These are phyloP conservation scores for Borealophlyctis nickersoniae DNA, from an alignment of 192 early-diverging fungal genomes.

Conservation along the genomic window DNA sequence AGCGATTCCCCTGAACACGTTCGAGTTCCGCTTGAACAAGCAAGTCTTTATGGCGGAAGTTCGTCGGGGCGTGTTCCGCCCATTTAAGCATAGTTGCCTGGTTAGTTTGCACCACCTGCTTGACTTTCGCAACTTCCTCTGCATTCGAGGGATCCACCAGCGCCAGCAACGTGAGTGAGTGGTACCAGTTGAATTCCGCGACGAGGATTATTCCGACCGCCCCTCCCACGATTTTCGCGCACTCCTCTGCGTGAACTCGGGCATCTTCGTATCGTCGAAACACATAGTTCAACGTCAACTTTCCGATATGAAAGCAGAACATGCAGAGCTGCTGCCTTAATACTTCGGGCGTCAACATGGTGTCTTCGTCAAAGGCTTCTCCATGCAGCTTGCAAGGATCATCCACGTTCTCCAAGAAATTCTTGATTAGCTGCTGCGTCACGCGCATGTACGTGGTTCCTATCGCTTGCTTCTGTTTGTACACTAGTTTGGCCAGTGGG, in stretches of 20 bases:
- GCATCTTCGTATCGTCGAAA: conserved; percentile 8
- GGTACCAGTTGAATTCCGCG: conserved; percentile 11
- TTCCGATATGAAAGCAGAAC: conserved; percentile 1
- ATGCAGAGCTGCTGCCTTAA: neutral
- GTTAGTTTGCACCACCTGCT: too few relatives aligned
- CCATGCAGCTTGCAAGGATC: conserved; percentile 15
- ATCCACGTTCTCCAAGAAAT: conserved; percentile 13
- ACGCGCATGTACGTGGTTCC: conserved; percentile 30
- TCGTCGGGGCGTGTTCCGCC: neutral
- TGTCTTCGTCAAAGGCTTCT: conserved; percentile 16
- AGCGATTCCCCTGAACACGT: conserved; percentile 9
- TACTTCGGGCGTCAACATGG: conserved; percentile 8
- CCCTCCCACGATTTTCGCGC: neutral
- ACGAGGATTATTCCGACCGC: conserved; percentile 1
- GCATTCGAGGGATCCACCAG: neutral
- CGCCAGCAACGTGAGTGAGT: conserved; percentile 12
- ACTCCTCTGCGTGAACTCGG: neutral
- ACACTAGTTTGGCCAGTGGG: conserved; percentile 7
- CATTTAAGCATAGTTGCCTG: conserved; percentile 1
- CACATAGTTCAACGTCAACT: conserved; percentile 1
- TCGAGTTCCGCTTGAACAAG: conserved; percentile 18
- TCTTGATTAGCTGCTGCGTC: conserved; percentile 26
- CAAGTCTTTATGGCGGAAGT: conserved; percentile 13
- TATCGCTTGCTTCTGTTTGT: conserved; percentile 26
- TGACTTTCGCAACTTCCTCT: neutral